These are phyloP conservation scores for Spatholobus suberectus DNA, from an alignment of 306 rosid species.

Conservation along the genomic window DNA sequence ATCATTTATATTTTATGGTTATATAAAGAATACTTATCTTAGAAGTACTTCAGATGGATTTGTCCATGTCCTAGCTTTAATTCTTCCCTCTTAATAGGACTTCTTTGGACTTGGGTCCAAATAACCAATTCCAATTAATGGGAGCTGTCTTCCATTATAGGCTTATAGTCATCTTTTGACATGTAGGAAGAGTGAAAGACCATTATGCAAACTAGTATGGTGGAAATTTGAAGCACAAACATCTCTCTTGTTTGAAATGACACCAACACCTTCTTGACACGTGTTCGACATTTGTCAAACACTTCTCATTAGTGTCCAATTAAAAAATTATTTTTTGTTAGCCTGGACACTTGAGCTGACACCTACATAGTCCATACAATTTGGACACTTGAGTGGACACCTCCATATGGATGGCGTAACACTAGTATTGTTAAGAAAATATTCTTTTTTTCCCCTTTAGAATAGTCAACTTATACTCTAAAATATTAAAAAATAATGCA, in stretches of 20 bases:
- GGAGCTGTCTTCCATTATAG: constrained; percentile 25
- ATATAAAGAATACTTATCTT: background rate
- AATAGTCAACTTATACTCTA: no score
- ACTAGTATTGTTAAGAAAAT: background rate
- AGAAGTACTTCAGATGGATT: background rate
- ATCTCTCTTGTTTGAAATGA: no score
- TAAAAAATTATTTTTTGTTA: no score
- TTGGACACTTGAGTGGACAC: background rate
- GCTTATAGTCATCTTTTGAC: constrained; percentile 10
- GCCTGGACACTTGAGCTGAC: background rate
- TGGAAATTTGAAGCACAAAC: background rate
- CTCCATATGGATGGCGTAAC: background rate
- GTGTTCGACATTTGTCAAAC: background rate
- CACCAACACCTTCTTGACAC: no score
- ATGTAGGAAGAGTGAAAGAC: background rate
- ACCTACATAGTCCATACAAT: background rate
- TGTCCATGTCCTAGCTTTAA: background rate
- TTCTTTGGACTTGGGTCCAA: background rate
- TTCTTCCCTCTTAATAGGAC: background rate
- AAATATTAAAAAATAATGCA: no score
- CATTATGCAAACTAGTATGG: background rate
- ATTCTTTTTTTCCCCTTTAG: background rate
- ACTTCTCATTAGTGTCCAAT: background rate
- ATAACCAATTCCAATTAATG: constrained; percentile 8
- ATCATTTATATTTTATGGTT: background rate